Conservation (phyloP, 176 grass and related monocot species). For the Tillandsia fasciculata region DNA sequence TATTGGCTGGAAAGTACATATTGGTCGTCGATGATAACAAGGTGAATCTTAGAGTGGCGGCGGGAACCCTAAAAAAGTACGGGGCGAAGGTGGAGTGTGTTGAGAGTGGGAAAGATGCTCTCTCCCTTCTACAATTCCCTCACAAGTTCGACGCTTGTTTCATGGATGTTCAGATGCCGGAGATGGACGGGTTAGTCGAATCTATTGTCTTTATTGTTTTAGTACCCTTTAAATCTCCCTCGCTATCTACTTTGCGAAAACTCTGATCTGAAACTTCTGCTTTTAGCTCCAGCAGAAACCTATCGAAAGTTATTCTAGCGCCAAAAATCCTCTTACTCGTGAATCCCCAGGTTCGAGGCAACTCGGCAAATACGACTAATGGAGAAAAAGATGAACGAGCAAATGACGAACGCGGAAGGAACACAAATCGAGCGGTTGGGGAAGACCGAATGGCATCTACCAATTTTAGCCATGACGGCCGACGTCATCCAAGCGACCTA, state of each 20-base stretch:
- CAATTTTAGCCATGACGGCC: conserved; percentile 88
- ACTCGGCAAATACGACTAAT: conserved; percentile 64
- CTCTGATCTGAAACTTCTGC: background rate
- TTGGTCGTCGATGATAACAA: conserved; percentile 97
- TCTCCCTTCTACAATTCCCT: conserved; percentile 62
- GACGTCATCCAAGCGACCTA: conserved; percentile 92
- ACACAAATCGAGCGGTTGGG: conserved; percentile 18
- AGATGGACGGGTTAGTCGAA: conserved; percentile 88
- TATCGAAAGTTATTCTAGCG: background rate
- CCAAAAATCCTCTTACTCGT: background rate
- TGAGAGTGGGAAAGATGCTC: conserved; percentile 84
- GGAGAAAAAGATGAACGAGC: conserved; percentile 51
- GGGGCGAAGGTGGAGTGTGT: conserved; percentile 80
- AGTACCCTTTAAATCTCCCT: background rate
- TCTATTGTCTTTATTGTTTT: conserved; percentile 6
- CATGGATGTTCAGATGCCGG: conserved; percentile 99
- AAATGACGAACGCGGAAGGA: conserved; percentile 7
- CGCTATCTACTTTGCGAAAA: background rate
- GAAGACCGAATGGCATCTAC: conserved; percentile 38
- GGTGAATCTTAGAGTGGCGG: conserved; percentile 92
- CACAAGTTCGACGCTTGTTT: conserved; percentile 92
- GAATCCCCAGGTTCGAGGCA: conserved; percentile 57
- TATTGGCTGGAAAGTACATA: conserved; percentile 77
- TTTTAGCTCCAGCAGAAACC: background rate
- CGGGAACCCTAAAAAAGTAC: conserved; percentile 80